These are phyloP conservation scores for Podospora tetraspora DNA, from an alignment of 495 filamentous ascomycete genomes.

Conservation along the genomic window DNA sequence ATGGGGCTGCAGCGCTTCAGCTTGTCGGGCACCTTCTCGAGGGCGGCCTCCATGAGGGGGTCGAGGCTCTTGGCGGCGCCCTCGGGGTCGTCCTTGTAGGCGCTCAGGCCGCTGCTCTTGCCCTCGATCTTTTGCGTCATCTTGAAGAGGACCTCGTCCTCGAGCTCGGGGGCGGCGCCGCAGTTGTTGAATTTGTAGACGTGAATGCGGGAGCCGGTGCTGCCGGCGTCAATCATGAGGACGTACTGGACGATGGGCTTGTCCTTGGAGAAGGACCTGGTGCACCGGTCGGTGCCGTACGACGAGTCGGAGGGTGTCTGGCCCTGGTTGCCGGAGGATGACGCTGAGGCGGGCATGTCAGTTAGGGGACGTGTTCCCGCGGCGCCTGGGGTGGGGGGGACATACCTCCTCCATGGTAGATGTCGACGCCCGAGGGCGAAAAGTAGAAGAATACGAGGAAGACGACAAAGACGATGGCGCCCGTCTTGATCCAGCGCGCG, in stretches of 20 bases:
- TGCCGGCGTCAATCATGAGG: conserved; percentile 97
- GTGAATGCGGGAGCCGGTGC: conserved; percentile 95
- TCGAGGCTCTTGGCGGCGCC: conserved; percentile 88
- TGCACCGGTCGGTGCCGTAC: conserved; percentile 65
- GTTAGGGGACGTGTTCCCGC: neutral
- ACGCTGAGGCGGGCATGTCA: neutral
- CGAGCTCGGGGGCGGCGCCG: conserved; percentile 88
- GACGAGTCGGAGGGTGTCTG: conserved; percentile 55
- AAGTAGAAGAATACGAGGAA: conserved; percentile 73
- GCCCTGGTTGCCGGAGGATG: conserved; percentile 27
- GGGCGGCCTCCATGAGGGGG: conserved; percentile 74
- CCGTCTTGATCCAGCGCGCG: conserved; percentile 77
- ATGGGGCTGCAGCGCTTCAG: conserved; percentile 83
- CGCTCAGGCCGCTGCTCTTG: conserved; percentile 78
- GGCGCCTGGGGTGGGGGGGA: neutral
- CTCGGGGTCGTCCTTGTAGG: conserved; percentile 76
- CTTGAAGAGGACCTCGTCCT: conserved; percentile 77
- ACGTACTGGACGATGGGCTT: conserved; percentile 97
- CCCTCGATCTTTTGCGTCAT: conserved; percentile 69
- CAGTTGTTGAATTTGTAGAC: conserved; percentile 99
- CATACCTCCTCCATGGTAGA: conserved; percentile 44
- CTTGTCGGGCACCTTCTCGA: conserved; percentile 76
- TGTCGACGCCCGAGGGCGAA: conserved; percentile 50
- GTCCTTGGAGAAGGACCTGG: conserved; percentile 68
- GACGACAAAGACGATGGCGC: conserved; percentile 67